Base-by-base conservation (phyloP, 176 grass and related monocot species). In the Dactylis glomerata region DNA sequence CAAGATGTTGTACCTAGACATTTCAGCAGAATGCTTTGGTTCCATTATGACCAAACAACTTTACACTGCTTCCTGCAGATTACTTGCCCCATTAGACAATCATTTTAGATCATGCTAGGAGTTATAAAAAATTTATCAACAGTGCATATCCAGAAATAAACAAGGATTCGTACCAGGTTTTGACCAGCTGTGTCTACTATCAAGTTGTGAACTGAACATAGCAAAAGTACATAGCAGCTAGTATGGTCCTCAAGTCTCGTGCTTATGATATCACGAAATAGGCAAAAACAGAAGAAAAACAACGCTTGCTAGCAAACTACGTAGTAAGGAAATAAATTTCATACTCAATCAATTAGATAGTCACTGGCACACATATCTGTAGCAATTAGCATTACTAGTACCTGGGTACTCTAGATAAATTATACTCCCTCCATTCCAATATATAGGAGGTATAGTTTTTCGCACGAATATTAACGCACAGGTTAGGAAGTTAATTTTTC, bases 61-160 rank as follows among this genome's bases (percentile, higher is more conserved):
- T n/a, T n/a, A n/a, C n/a, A n/a, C n/a, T n/a, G n/a, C n/a, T n/a
- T n/a, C n/a, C n/a, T n/a, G n/a, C n/a, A n/a, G 80, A 67, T 80
- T 76, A 31, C 24, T 64, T 68, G 22, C 57, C 45, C 42, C 33
- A 76, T 83, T 73, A 71, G 82, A 74, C 8, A 83, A 80, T 36
- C 8, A 85, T 45, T 37, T 75, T 20, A 47, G 67, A 82, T 57
- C 28, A 58, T 68, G 31, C 27, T 82, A 14, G 46, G 20, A 73
- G 23, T 2, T 73, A 23, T 73, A 2, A 13, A 12, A 45, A 45
- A 28, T 27, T 45, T 72, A 17, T 13, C 4, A 68, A 5, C 9
- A 68, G 33, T 9, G 10, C 42, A 12, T 2, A 70, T 70, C 22
- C 68, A 72, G 12, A 72, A 4, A 16, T 27, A 46, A 12, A 72